Evolutionary conservation across 371 early-diverging fungal genomes (phyloP).

Genomic region (Paraphysoderma sedebokerense): DNA sequence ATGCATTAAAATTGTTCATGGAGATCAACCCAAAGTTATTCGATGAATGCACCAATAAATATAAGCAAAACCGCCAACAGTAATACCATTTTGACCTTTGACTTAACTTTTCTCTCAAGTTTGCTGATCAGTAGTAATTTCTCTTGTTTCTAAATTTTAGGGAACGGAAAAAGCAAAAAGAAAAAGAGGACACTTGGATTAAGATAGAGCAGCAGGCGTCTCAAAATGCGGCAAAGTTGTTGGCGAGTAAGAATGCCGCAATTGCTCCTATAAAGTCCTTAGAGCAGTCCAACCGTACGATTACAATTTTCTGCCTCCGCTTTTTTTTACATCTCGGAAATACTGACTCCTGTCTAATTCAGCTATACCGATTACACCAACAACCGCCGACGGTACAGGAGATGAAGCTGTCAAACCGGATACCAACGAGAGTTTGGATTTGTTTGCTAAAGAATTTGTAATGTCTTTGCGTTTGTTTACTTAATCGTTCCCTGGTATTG

Average conservation of each 20-base stretch:
- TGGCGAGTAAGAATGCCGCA: background rate
- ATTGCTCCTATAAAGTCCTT: background rate
- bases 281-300: background rate
- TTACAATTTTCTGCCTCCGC: background rate
- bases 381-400: background rate
- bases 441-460: conserved; percentile 24
- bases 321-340: background rate
- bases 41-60: conserved; percentile 68
- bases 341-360: background rate
- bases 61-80: conserved; percentile 62
- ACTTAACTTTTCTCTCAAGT: background rate
- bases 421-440: conserved; percentile 17
- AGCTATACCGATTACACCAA: background rate
- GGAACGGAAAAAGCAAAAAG: conserved; percentile 66
- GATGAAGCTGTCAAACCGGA: conserved; percentile 19
- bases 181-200: conserved; percentile 72
- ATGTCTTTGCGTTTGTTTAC: too few relatives aligned
- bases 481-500: conserved; percentile 9
- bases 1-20: conserved; percentile 81
- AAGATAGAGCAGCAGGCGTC: conserved; percentile 42
- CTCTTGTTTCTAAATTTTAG: conserved; percentile 15
- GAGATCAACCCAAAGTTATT: conserved; percentile 76
- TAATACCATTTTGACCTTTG: conserved; percentile 19
- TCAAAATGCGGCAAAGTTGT: conserved; percentile 16
- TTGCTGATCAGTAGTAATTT: background rate